A percentile compares a stretch with the other conserved stretches of the same genome.
Evolutionary conservation across 306 rosid species (phyloP).

Genomic region (Clitoria ternatea): DNA sequence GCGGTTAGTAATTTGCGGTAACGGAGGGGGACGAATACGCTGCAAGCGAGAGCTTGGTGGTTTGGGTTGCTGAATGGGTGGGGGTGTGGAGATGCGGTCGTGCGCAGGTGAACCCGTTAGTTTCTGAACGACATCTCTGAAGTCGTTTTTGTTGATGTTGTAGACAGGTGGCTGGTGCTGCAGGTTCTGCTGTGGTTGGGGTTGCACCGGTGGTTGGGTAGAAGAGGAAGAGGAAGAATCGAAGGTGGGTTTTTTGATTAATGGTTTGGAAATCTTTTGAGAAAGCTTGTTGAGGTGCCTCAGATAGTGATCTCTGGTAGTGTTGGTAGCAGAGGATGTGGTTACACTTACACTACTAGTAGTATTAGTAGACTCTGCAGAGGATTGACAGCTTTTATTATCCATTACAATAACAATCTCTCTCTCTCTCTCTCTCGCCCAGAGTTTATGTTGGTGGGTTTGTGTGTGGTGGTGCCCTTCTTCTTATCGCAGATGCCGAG

Average conservation of each 20-base stretch:
- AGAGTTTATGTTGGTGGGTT: background rate
- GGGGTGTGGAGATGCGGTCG: slow-evolving; percentile 69
- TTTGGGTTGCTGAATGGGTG: slow-evolving; percentile 79
- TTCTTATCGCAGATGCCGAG: slow-evolving; percentile 26
- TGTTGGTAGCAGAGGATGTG: background rate
- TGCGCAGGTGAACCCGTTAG: slow-evolving; percentile 96
- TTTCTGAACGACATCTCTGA: slow-evolving; percentile 93
- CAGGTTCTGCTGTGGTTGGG: slow-evolving; percentile 31
- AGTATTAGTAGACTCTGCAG: slow-evolving; percentile 25
- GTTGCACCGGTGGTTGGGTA: background rate
- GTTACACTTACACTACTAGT: background rate
- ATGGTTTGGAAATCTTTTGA: slow-evolving; percentile 88
- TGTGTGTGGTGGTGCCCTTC: slow-evolving; percentile 26
- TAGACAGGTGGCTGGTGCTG: slow-evolving; percentile 97
- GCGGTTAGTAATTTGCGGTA: slow-evolving; percentile 61
- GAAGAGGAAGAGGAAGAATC: slow-evolving; percentile 23
- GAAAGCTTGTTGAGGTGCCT: slow-evolving; percentile 86
- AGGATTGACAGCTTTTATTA: slow-evolving; percentile 42
- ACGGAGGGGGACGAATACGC: slow-evolving; percentile 93
- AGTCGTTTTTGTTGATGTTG: slow-evolving; percentile 93
- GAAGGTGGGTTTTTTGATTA: slow-evolving; percentile 40
- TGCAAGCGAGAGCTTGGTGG: slow-evolving; percentile 87
- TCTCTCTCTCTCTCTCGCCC: slow-evolving; percentile 6
- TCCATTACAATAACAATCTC: slow-evolving; percentile 20
- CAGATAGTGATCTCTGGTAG: slow-evolving; percentile 47